Percentiles rank a stretch among this genome's conserved stretches.
Conservation (phyloP, 2,329 filamentous ascomycete genomes). For the Penicillium thymicola region DNA sequence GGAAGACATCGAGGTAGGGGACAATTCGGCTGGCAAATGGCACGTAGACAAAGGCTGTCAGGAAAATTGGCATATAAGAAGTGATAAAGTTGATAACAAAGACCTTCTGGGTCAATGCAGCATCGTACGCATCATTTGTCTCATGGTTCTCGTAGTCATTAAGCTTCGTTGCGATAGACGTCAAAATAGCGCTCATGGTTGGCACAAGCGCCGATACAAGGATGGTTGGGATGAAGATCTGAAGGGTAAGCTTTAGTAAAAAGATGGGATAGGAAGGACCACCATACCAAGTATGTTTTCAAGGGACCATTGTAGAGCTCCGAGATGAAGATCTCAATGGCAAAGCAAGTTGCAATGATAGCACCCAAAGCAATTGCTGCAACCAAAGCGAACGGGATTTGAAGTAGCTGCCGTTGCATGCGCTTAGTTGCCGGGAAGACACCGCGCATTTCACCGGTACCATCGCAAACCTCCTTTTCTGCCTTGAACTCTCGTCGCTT, state of each 20-base stretch:
- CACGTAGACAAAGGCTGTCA: conserved; percentile 93
- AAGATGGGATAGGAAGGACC: not conserved
- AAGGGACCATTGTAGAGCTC: conserved; percentile 91
- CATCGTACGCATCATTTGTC: conserved; percentile 77
- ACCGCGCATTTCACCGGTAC: conserved; percentile 76
- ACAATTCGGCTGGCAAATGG: conserved; percentile 84
- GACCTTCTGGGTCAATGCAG: conserved; percentile 84
- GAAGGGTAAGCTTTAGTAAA: conserved; percentile 5
- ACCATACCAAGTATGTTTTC: conserved; percentile 73
- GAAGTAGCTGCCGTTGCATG: conserved; percentile 76
- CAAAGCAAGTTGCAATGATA: conserved; percentile 87
- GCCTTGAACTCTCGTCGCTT: conserved; percentile 75
- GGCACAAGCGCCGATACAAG: conserved; percentile 79
- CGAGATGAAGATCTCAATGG: conserved; percentile 93
- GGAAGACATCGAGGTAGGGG: conserved; percentile 85
- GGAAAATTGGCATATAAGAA: conserved; percentile 83
- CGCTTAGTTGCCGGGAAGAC: conserved; percentile 76
- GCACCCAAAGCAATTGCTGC: conserved; percentile 71
- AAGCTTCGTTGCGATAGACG: conserved; percentile 70
- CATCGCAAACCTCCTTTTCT: conserved; percentile 73
- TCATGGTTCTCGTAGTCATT: conserved; percentile 92
- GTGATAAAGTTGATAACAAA: conserved; percentile 99
- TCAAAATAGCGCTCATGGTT: conserved; percentile 76
- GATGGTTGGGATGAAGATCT: conserved; percentile 86
- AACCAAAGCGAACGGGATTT: conserved; percentile 81